A percentile compares a stretch with the other conserved stretches of the same genome.
Conservation (phyloP, 495 filamentous ascomycete genomes). For the Trichoderma reesei region DNA sequence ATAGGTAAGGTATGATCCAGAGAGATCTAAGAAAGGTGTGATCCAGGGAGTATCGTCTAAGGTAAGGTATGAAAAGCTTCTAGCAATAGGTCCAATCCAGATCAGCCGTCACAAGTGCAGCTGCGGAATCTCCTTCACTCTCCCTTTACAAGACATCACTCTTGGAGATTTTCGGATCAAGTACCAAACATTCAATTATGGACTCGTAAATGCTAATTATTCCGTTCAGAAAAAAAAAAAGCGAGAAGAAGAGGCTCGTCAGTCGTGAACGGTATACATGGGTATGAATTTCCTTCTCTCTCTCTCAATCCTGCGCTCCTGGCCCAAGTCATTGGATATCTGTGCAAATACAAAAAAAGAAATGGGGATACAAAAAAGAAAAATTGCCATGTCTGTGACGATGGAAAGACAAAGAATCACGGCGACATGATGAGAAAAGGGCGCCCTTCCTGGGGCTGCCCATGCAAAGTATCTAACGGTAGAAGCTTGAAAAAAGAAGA, state of each 20-base stretch:
- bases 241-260: neutral
- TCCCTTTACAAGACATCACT: neutral
- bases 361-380: neutral
- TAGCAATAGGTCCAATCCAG: too few relatives aligned
- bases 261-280: neutral
- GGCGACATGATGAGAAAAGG: constrained; percentile 6
- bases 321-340: neutral
- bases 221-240: neutral
- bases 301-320: constrained; percentile 2
- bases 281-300: constrained; percentile 3
- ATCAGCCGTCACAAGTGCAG: too few relatives aligned
- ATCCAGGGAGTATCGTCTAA: too few relatives aligned
- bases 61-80: too few relatives aligned
- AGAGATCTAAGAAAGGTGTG: too few relatives aligned
- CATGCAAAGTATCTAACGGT: neutral
- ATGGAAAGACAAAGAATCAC: constrained; percentile 1
- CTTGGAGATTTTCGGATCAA: neutral
- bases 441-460: neutral
- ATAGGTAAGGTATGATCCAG: too few relatives aligned
- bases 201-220: neutral
- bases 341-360: neutral
- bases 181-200: neutral
- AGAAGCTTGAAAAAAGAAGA: neutral
- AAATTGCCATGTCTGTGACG: neutral
- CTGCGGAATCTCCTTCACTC: too few relatives aligned